Percentiles rank a stretch among this genome's conserved stretches.
Evolutionary conservation across 148 eudicot species (phyloP).

Genomic region (Cornus florida): DNA sequence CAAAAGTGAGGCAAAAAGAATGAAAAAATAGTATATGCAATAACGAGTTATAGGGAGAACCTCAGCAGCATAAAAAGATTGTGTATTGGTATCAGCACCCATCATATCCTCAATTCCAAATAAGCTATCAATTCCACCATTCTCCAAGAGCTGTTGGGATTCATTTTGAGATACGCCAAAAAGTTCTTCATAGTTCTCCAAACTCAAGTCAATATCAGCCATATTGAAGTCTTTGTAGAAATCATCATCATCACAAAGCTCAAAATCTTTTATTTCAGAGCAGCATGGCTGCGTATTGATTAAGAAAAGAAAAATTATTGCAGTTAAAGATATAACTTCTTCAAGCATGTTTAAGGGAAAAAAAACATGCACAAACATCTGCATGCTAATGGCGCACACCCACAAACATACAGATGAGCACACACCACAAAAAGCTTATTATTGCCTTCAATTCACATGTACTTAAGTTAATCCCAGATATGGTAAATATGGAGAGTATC

Average conservation of each 20-base stretch:
- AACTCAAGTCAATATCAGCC: slow-evolving; percentile 42
- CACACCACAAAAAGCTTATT: too few species aligned
- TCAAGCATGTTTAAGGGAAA: neutral
- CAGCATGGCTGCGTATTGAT: slow-evolving; percentile 22
- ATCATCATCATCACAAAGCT: slow-evolving; percentile 32
- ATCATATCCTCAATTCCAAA: slow-evolving; percentile 25
- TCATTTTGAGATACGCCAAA: slow-evolving; percentile 41
- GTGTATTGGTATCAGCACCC: slow-evolving; percentile 29
- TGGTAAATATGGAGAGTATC: neutral
- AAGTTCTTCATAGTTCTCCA: slow-evolving; percentile 52
- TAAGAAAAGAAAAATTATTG: neutral
- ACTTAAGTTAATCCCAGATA: neutral
- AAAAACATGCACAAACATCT: neutral
- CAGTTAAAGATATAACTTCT: neutral
- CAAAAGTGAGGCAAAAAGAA: neutral
- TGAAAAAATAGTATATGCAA: neutral
- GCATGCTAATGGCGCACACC: neutral
- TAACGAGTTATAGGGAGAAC: slow-evolving; percentile 10
- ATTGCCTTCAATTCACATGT: neutral
- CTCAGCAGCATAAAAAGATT: slow-evolving; percentile 32
- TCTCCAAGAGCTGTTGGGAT: slow-evolving; percentile 43
- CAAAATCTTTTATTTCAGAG: slow-evolving; percentile 16
- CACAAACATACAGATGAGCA: too few species aligned
- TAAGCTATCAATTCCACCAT: slow-evolving; percentile 48
- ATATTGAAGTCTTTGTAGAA: slow-evolving; percentile 37